Base-by-base conservation (phyloP, 108 stramenopile genomes). In the Fragilariopsis cylindrus region DNA sequence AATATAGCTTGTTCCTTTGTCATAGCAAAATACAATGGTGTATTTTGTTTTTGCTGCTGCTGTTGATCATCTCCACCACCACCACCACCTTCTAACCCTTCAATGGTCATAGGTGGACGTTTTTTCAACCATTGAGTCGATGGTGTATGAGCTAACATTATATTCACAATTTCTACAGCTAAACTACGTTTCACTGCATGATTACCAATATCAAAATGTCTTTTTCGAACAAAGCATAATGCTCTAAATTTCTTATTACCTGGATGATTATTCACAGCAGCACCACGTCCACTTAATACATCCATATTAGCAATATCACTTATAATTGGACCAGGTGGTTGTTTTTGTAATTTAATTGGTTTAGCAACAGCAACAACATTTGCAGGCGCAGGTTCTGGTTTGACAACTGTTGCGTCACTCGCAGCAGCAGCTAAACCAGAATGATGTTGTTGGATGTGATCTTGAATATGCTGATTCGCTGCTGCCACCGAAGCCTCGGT, bases 171-270 rank as follows among this genome's bases (percentile, higher is more conserved):
- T 49, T 86, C 87, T 44, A 71, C 80, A 16, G 88, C 91, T 45
- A 92, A 78, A 15, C 81, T 75, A 8, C 86, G 81, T 64, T 92
- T 92, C 46, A 80, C 84, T 8, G 82, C 74, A 44, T 88, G 88
- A 42, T 87, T 86, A 5, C 85, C 88, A 2, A 66, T 82, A 30
- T 86, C 88, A 60, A 92, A 89, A 15, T 84, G 77, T 5, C 79
- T 71, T 60, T 92, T 92, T 72, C 85, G 82, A 39, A 75, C 44
- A 56, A 83, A 85, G 75, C 88, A 87, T 19, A 88, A 39, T 6
- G 80, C 82, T 9, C 91, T 77, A 74, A 89, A 90, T 52, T 70
- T 73, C 40, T 73, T 75, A 69, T 92, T 92, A 5, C 91, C 91
- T 12, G 76, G 75, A 63, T 88, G 88, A 57, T 73, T 76, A 78